Base-by-base conservation (phyloP, 2,329 filamentous ascomycete species). In the Iodosphaeria phyllophila region DNA sequence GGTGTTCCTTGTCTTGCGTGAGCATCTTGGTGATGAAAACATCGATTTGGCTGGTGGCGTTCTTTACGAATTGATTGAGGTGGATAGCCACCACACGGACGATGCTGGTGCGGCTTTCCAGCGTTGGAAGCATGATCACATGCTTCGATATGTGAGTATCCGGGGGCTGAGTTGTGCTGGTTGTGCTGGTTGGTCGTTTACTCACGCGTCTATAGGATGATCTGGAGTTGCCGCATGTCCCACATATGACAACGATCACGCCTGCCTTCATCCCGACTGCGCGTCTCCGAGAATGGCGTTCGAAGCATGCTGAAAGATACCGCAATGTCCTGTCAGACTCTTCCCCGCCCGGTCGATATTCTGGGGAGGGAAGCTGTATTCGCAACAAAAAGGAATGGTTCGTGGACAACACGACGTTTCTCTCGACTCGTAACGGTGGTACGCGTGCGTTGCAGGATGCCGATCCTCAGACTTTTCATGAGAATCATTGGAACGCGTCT, bases 71-170 rank as follows among this genome's bases (percentile, higher is more conserved):
- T 35, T 58, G 28, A 57, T 58, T 18, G 54, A 58, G 32, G 41
- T 58, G 17, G 52, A 57, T 32, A 54, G 50, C 26, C 42, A 50
- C 18, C 39, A 52, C 32, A 54, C 51, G 2, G 52, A 56, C 22
- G 55, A 57, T 25, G 47, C 52, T 18, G 52, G 52, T 10, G 52
- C 52, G 10, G 50, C 52, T 13, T 58, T 56, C 30, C 54, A 57
- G 32, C 45, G 54, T 12, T 58, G 54, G 54, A 51, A 52, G 31
- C 36, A 53, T 28, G 46, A 56, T 22, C 54, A 58, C 29, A 42
- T 55, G 36, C 48, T 44, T 13, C 47, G 54, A 46, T 47, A 56
- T 39, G 54, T 54, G 26, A 33, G 47, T 20, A 12, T 22, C n/a
- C 23, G 14, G 14, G 20, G 12, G 22, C 20, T 24, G 12, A 24